These are phyloP conservation scores for Naganishia onofrii DNA, from an alignment of 768 basidiomycete genomes.

Conservation along the genomic window DNA sequence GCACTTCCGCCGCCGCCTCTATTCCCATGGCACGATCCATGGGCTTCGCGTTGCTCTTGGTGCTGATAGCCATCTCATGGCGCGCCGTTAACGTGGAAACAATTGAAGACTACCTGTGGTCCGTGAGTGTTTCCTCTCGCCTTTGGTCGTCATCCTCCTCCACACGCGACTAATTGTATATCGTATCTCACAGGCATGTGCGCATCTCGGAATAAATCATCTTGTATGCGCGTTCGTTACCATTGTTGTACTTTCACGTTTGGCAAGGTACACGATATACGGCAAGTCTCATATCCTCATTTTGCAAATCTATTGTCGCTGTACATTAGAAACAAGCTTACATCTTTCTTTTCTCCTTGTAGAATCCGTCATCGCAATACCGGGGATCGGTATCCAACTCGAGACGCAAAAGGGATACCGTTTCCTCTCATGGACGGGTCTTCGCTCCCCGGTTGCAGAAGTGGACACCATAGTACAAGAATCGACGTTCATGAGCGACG, in stretches of 20 bases:
- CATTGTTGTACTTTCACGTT: background rate
- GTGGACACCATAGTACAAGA: background rate
- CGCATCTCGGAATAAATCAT: background rate
- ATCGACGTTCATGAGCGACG: background rate
- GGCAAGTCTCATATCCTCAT: background rate
- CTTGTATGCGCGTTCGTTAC: background rate
- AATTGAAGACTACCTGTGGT: background rate
- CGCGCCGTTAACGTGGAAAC: background rate
- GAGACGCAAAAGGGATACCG: constrained; percentile 38
- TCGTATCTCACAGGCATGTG: background rate
- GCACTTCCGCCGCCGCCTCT: background rate
- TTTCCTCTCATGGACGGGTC: constrained; percentile 22
- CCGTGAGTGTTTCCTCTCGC: background rate
- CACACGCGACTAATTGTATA: background rate
- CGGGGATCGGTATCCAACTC: constrained; percentile 40
- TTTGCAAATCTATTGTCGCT: too few species aligned
- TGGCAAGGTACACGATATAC: background rate
- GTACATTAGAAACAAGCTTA: too few species aligned
- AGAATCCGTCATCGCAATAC: constrained; percentile 44
- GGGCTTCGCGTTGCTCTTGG: background rate
- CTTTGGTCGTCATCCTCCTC: too few species aligned
- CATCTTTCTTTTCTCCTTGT: background rate
- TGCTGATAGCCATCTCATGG: background rate
- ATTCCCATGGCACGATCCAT: background rate
- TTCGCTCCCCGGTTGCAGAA: background rate